These are phyloP conservation scores for Sonneratia caseolaris DNA, from an alignment of 345 rosid species.

Conservation along the genomic window DNA sequence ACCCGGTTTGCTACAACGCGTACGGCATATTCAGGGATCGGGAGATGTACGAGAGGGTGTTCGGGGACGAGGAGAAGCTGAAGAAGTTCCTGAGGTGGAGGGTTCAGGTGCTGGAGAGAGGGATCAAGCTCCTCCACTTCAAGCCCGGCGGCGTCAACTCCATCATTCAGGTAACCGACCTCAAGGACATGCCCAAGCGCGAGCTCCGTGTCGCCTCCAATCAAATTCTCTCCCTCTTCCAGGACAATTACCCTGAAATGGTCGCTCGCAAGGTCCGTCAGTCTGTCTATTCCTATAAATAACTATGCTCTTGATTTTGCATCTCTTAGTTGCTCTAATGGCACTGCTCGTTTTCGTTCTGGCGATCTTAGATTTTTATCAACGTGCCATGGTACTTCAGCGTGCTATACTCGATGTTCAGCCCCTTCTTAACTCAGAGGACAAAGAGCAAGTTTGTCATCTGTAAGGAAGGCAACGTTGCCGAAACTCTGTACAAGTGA, in stretches of 20 bases:
- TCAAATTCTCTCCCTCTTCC: constrained; percentile 84
- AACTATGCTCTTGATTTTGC: background rate
- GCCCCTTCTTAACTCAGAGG: constrained; percentile 87
- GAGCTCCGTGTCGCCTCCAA: constrained; percentile 88
- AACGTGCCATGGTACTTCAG: constrained; percentile 99
- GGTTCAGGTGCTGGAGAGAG: constrained; percentile 85
- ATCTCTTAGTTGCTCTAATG: background rate
- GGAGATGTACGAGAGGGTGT: constrained; percentile 76
- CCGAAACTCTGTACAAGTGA: constrained; percentile 94
- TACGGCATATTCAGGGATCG: constrained; percentile 74
- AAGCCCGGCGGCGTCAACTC: constrained; percentile 94
- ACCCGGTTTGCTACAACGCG: constrained; percentile 92
- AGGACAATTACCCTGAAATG: constrained; percentile 98
- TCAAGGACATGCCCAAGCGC: constrained; percentile 90
- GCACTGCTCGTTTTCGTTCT: no score
- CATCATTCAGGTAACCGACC: constrained; percentile 89
- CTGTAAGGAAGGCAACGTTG: constrained; percentile 78
- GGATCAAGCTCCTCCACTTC: constrained; percentile 65
- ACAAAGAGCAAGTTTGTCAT: constrained; percentile 96
- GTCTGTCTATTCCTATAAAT: no score
- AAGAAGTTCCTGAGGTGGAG: constrained; percentile 79
- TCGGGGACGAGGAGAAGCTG: constrained; percentile 86
- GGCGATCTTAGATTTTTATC: constrained; percentile 55
- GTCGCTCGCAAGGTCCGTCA: constrained; percentile 82
- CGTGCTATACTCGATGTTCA: constrained; percentile 69